Conservation (phyloP, 2,329 filamentous ascomycete species). For the Cordyceps cicadae region DNA sequence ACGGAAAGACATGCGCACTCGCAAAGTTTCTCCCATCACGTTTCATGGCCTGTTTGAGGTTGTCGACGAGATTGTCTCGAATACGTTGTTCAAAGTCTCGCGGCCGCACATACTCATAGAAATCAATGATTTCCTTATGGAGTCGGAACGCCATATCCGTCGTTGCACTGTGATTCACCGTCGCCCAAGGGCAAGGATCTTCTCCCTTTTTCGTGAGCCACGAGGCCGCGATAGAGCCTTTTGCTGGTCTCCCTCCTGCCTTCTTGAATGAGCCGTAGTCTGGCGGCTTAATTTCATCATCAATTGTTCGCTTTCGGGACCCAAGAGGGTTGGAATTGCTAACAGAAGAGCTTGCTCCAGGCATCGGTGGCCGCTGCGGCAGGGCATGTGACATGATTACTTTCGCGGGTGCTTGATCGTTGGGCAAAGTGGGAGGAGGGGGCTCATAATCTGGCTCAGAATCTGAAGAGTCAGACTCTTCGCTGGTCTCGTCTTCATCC, state of each 20-base stretch:
- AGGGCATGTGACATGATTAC: conserved; percentile 10
- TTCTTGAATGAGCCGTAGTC: conserved; percentile 46
- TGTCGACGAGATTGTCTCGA: conserved; percentile 62
- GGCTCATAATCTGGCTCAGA: conserved; percentile 15
- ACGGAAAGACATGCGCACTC: conserved; percentile 60
- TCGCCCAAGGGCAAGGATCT: conserved; percentile 55
- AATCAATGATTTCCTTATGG: conserved; percentile 84
- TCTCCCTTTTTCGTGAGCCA: conserved; percentile 42
- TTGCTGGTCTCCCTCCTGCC: conserved; percentile 37
- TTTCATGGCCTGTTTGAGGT: conserved; percentile 54
- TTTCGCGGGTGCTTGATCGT: background rate
- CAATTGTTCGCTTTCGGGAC: conserved; percentile 64
- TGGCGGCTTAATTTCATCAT: conserved; percentile 57
- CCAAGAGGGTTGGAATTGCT: conserved; percentile 39
- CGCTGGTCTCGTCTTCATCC: conserved; percentile 33
- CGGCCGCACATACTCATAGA: conserved; percentile 77
- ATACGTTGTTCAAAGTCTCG: conserved; percentile 67
- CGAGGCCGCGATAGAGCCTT: conserved; percentile 40
- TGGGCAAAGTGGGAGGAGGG: conserved; percentile 10
- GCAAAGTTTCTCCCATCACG: conserved; percentile 40
- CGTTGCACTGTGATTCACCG: conserved; percentile 45
- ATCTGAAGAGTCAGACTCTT: conserved; percentile 8
- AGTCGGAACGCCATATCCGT: conserved; percentile 55
- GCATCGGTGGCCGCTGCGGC: conserved; percentile 16
- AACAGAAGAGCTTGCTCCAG: conserved; percentile 16